These are phyloP conservation scores for Cenococcum geophilum DNA, from an alignment of 495 filamentous ascomycete genomes.

Conservation along the genomic window DNA sequence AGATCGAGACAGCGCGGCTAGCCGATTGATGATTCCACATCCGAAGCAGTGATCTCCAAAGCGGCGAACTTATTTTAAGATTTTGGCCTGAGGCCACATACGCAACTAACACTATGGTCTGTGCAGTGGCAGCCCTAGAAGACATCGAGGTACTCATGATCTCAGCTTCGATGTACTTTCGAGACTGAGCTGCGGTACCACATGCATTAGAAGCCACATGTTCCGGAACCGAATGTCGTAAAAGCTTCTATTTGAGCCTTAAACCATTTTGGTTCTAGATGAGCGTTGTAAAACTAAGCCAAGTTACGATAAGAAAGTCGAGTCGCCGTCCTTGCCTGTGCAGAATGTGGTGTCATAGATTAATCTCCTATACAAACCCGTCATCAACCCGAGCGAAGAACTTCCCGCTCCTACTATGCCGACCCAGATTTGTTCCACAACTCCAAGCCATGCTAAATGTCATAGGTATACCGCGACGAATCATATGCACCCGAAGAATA, in stretches of 20 bases:
- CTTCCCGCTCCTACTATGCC: background rate
- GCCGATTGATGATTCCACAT: too few relatives aligned
- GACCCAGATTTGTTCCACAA: background rate
- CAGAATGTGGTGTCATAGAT: background rate
- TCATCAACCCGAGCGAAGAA: background rate
- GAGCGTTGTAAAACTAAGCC: too few relatives aligned
- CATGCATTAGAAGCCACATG: too few relatives aligned
- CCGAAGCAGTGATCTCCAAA: too few relatives aligned
- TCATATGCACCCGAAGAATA: constrained; percentile 18
- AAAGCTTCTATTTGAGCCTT: too few relatives aligned
- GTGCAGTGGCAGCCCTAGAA: background rate
- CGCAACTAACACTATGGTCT: background rate
- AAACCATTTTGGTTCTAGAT: too few relatives aligned
- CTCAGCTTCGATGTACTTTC: background rate
- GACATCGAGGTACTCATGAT: background rate
- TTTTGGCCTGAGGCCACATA: too few relatives aligned
- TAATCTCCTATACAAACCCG: background rate
- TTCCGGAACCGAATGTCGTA: too few relatives aligned
- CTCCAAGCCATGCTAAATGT: constrained; percentile 21
- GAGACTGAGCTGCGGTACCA: background rate
- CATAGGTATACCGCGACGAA: constrained; percentile 22
- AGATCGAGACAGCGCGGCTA: too few relatives aligned
- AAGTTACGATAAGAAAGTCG: too few relatives aligned
- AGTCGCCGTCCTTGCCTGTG: too few relatives aligned
- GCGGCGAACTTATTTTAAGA: too few relatives aligned